Evolutionary conservation across 352 stramenopile species (phyloP), one percentile per base, ranked within the genome.

Genomic region (Phytophthora melonis): DNA sequence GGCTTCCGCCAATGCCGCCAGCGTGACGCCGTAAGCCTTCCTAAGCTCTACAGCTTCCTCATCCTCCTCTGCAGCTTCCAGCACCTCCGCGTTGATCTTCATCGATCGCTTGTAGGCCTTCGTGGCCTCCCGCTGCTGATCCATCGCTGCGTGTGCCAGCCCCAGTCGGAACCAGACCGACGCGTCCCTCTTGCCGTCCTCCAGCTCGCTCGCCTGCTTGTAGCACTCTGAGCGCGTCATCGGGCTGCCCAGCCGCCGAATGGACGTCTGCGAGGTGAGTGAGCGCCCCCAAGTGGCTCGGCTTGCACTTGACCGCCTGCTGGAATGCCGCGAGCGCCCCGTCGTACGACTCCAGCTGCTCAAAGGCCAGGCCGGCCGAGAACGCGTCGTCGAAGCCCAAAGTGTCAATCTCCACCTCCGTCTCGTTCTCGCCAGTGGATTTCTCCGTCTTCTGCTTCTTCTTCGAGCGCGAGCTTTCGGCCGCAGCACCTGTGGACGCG

Each of bases 381-480:
- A 93, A 77, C 8, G 85, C 84, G 63, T 93, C 84, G 23, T 84
- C 76, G 43, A 92, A 91, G 62, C 67, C 60, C 36, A 93, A 73
- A 25, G 75, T 72, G n/a, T 77, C 74, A 53, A 89, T 82, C 58
- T 89, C 64, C 61, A 81, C 63, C 58, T 82, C 78, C 3, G 58
- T 76, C 55, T 84, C 78, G 3, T 56, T 76, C 55, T 84, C 70
- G 13, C 54, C 63, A 16, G 65, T 70, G n/a, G 77, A 56, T 19
- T 80, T 65, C 36, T 78, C 56, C 18, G 81, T 66, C 47, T 75
- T 79, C 57, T 71, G 70, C 56, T 68, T 82, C 70, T 80, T 79
- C 27, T 47, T 71, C n/a, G 53, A 39, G 52, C 58, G 49, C 27
- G 57, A 57, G 66, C 64, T 75, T 27, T 49, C 71, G 23, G 56